Evolutionary conservation across 495 filamentous ascomycete species (phyloP).

Genomic region (Xanthoparmelia taractica): DNA sequence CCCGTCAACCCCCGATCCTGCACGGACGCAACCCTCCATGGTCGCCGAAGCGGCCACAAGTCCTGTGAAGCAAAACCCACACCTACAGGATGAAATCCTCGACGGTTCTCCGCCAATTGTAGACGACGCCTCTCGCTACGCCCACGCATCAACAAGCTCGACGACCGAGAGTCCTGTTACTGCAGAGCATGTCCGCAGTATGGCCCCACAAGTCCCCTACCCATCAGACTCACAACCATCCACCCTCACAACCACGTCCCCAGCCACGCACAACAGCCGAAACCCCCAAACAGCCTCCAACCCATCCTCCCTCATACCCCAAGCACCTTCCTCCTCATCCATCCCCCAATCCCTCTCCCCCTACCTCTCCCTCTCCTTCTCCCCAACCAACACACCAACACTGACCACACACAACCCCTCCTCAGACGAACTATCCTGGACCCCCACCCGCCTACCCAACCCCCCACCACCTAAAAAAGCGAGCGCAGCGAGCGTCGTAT

Average conservation of each 20-base stretch:
- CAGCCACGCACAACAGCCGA: background rate
- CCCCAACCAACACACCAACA: no score
- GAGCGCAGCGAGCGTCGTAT: no score
- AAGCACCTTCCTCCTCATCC: background rate
- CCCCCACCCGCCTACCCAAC: background rate
- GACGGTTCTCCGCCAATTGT: background rate
- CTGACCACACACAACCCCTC: background rate
- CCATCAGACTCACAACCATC: background rate
- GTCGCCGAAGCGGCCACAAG: constrained; percentile 21
- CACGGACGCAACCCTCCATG: constrained; percentile 16
- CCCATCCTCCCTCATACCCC: background rate
- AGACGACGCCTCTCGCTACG: background rate
- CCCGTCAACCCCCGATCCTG: background rate
- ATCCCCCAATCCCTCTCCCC: constrained; percentile 9
- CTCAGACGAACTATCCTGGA: constrained; percentile 7
- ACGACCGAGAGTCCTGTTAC: background rate
- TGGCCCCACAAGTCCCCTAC: background rate
- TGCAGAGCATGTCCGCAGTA: background rate
- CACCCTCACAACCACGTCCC: background rate
- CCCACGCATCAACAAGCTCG: background rate
- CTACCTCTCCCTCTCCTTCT: no score
- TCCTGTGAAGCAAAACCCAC: constrained; percentile 21
- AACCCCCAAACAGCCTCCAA: background rate
- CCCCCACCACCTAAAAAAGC: background rate
- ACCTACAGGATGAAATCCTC: constrained; percentile 8